Conservation (phyloP, 2,329 filamentous ascomycete species). For the Fusarium decemcellulare region DNA sequence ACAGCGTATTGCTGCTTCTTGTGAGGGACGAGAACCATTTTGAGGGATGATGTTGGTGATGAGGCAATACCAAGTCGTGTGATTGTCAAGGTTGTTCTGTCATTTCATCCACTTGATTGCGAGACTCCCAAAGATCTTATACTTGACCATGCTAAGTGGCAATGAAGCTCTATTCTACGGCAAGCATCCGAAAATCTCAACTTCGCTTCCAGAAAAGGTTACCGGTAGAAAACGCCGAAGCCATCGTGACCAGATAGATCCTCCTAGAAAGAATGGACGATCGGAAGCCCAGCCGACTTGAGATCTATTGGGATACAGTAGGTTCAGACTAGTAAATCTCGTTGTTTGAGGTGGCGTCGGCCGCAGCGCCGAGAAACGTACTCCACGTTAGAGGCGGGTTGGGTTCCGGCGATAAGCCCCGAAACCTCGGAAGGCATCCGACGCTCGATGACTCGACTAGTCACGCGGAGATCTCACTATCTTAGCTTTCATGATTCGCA, state of each 20-base stretch:
- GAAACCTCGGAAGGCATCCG: too few relatives aligned
- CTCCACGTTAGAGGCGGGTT: too few relatives aligned
- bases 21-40: constrained; percentile 5
- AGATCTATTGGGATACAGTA: too few relatives aligned
- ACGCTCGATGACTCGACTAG: too few relatives aligned
- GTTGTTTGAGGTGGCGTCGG: too few relatives aligned
- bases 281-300: too few relatives aligned
- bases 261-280: neutral
- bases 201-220: neutral
- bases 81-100: neutral
- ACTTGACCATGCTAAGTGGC: neutral
- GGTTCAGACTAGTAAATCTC: too few relatives aligned
- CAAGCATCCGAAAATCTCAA: neutral
- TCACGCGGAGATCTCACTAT: too few relatives aligned
- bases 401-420: too few relatives aligned
- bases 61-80: neutral
- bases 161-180: neutral
- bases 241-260: neutral
- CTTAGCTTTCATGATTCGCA: too few relatives aligned
- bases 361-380: too few relatives aligned
- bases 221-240: neutral
- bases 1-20: constrained; percentile 4
- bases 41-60: neutral
- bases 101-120: neutral
- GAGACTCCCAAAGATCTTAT: neutral